Conservation (phyloP, 2,329 filamentous ascomycete genomes). For the Mycosphaerella sp. region DNA sequence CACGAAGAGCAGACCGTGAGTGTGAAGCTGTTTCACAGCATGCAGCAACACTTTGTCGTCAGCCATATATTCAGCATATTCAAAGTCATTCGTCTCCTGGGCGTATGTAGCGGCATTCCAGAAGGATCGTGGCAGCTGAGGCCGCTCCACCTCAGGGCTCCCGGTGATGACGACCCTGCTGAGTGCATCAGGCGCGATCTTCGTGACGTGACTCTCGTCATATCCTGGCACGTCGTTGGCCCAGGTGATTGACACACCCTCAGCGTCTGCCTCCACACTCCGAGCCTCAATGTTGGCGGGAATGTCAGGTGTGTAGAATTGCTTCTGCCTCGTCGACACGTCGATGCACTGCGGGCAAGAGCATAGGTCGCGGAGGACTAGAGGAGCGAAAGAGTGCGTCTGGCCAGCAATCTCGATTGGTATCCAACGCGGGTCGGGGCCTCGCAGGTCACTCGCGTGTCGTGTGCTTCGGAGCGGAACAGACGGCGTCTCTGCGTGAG, state of each 20-base stretch:
- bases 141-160: neutral
- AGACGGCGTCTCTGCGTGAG: neutral
- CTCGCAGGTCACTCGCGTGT: neutral
- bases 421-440: neutral
- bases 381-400: slow-evolving; percentile 19
- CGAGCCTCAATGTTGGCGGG: slow-evolving; percentile 43
- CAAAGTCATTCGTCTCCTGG: slow-evolving; percentile 51
- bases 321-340: slow-evolving; percentile 55
- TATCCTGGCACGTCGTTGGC: slow-evolving; percentile 47
- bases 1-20: slow-evolving; percentile 70
- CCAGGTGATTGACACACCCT: slow-evolving; percentile 50
- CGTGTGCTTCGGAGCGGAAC: neutral
- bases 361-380: slow-evolving; percentile 52
- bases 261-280: slow-evolving; percentile 31
- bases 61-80: slow-evolving; percentile 66
- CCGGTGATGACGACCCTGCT: neutral
- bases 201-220: slow-evolving; percentile 38
- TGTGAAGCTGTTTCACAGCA: slow-evolving; percentile 56
- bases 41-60: slow-evolving; percentile 51
- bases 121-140: slow-evolving; percentile 2
- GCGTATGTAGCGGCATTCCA: slow-evolving; percentile 46
- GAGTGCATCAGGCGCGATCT: slow-evolving; percentile 21
- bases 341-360: slow-evolving; percentile 52
- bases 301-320: slow-evolving; percentile 60
- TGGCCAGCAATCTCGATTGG: slow-evolving; percentile 1